These are phyloP conservation scores for Globisporangium orthogonon DNA, from an alignment of 352 stramenopile genomes.

Conservation along the genomic window DNA sequence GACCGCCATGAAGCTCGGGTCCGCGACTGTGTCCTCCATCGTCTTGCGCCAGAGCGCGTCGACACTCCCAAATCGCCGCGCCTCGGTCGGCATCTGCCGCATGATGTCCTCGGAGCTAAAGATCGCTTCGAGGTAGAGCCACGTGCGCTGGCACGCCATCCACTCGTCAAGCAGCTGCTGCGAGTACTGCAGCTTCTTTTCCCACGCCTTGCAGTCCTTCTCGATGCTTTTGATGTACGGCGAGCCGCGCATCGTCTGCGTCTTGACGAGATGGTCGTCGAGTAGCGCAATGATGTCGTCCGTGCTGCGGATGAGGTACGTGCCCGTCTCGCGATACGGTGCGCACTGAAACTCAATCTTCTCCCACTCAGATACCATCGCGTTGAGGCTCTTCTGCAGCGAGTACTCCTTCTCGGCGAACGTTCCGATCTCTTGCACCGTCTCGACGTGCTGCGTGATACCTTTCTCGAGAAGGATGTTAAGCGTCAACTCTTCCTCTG, in stretches of 20 bases:
- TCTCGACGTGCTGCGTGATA: slow-evolving; percentile 86
- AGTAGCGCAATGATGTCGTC: slow-evolving; percentile 91
- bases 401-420: slow-evolving; percentile 95
- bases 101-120: slow-evolving; percentile 95
- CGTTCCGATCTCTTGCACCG: slow-evolving; percentile 86
- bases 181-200: slow-evolving; percentile 86
- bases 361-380: slow-evolving; percentile 94
- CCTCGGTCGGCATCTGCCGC: slow-evolving; percentile 92
- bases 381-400: slow-evolving; percentile 89
- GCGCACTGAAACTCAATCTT: slow-evolving; percentile 91
- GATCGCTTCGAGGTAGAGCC: slow-evolving; percentile 95
- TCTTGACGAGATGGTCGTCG: slow-evolving; percentile 94
- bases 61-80: slow-evolving; percentile 83
- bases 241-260: slow-evolving; percentile 93
- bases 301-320: slow-evolving; percentile 79
- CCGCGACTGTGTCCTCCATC: slow-evolving; percentile 86
- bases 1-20: slow-evolving; percentile 88
- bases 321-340: slow-evolving; percentile 91
- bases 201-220: slow-evolving; percentile 86
- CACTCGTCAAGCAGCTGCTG: slow-evolving; percentile 93
- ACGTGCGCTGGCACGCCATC: slow-evolving; percentile 92
- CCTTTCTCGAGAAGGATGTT: slow-evolving; percentile 74
- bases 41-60: slow-evolving; percentile 90
- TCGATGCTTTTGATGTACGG: slow-evolving; percentile 94
- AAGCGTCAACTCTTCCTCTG: slow-evolving; percentile 82